Evolutionary conservation across 768 basidiomycete genomes (phyloP).

Genomic region (Collybia mongolica): DNA sequence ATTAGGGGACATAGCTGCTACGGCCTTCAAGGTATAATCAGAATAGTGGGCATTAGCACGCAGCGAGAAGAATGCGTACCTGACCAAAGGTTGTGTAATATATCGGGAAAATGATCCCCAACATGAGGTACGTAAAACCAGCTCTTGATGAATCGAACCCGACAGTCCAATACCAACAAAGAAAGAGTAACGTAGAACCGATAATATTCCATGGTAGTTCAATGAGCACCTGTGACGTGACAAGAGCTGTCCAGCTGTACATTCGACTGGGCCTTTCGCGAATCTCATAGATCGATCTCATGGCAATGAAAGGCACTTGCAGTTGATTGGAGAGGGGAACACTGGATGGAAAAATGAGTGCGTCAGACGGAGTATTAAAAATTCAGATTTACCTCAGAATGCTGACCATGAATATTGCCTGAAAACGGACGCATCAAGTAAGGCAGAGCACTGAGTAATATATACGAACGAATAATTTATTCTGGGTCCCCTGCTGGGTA

Average conservation of each 20-base stretch:
- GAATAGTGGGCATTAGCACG: background rate
- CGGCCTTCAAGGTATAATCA: slow-evolving; percentile 42
- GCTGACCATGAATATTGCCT: slow-evolving; percentile 58
- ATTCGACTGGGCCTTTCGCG: slow-evolving; percentile 66
- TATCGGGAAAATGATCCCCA: slow-evolving; percentile 52
- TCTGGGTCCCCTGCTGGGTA: slow-evolving; percentile 57
- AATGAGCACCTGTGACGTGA: slow-evolving; percentile 53
- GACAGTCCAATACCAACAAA: slow-evolving; percentile 73
- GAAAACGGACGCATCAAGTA: background rate
- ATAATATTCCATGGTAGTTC: slow-evolving; percentile 65
- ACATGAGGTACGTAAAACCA: slow-evolving; percentile 58
- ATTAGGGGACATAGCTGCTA: slow-evolving; percentile 57
- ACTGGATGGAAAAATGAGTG: slow-evolving; percentile 14
- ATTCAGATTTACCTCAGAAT: slow-evolving; percentile 32
- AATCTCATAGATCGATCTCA: slow-evolving; percentile 63
- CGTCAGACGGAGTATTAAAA: background rate
- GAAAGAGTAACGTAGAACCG: slow-evolving; percentile 55
- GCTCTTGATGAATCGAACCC: slow-evolving; percentile 53
- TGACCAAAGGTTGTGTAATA: slow-evolving; percentile 64
- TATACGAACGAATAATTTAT: slow-evolving; percentile 59
- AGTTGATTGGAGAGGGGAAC: slow-evolving; percentile 63
- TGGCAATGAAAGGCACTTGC: slow-evolving; percentile 56
- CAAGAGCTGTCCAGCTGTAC: slow-evolving; percentile 62
- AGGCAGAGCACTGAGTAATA: slow-evolving; percentile 9
- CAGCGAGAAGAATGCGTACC: slow-evolving; percentile 16